These are phyloP conservation scores for Phaeosphaeria sp. DNA, from an alignment of 2,329 filamentous ascomycete genomes.

Conservation along the genomic window DNA sequence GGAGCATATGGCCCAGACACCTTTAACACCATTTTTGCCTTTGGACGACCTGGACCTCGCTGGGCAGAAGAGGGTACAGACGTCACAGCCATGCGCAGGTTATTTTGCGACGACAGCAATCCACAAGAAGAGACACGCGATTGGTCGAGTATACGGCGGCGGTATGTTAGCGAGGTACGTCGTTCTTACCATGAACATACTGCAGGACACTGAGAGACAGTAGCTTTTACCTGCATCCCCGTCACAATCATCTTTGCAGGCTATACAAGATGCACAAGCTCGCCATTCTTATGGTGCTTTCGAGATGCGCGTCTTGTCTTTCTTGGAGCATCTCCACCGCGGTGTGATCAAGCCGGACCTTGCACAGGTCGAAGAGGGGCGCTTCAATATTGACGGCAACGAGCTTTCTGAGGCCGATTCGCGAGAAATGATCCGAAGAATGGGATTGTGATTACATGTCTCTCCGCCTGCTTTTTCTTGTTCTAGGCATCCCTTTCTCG, in stretches of 20 bases:
- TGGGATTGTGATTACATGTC: conserved; percentile 29
- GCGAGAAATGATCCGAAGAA: conserved; percentile 40
- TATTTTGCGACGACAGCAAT: conserved; percentile 44
- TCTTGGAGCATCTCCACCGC: conserved; percentile 53
- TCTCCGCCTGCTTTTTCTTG: background rate
- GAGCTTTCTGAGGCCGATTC: conserved; percentile 40
- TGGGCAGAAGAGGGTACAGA: conserved; percentile 31
- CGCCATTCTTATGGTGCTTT: conserved; percentile 48
- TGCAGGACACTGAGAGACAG: conserved; percentile 6
- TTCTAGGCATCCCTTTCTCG: conserved; percentile 1
- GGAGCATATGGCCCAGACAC: conserved; percentile 45
- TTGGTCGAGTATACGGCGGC: conserved; percentile 48
- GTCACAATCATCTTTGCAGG: conserved; percentile 28
- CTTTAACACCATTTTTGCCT: conserved; percentile 55
- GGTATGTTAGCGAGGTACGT: conserved; percentile 40
- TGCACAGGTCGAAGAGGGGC: conserved; percentile 58
- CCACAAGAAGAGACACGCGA: conserved; percentile 34
- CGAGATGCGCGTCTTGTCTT: conserved; percentile 49
- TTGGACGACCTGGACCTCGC: conserved; percentile 46
- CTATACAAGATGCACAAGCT: conserved; percentile 34
- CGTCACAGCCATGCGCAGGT: conserved; percentile 38
- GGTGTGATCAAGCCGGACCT: conserved; percentile 56
- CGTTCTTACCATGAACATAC: background rate
- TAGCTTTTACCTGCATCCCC: conserved; percentile 25
- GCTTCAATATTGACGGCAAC: conserved; percentile 41